phyloP scores from a whole-genome alignment of 805 yeast genomes.

The Brettanomyces anomalus region DNA sequence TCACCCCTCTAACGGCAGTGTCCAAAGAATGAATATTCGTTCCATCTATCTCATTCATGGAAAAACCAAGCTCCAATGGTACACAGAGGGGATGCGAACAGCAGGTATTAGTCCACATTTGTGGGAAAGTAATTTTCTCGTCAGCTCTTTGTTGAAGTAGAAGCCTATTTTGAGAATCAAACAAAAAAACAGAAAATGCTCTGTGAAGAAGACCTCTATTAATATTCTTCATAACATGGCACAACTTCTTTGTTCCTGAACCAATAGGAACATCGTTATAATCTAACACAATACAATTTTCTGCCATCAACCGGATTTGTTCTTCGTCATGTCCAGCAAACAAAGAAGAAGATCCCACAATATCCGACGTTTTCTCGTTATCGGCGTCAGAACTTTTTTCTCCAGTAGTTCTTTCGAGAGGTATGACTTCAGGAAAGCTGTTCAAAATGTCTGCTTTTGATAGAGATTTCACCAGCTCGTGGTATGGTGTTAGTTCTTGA shows the following conservation, averaged over 20 bases:
- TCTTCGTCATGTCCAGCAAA: conserved; percentile 88
- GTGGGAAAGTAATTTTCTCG: conserved; percentile 94
- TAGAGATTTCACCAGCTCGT: conserved; percentile 41
- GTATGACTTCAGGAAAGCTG: conserved; percentile 61
- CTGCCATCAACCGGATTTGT: conserved; percentile 93
- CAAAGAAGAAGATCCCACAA: conserved; percentile 30
- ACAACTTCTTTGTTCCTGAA: conserved; percentile 86
- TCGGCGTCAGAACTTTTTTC: conserved; percentile 32
- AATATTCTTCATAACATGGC: conserved; percentile 84
- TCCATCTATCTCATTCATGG: not conserved
- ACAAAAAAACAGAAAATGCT: conserved; percentile 92
- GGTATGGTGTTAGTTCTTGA: conserved; percentile 1
- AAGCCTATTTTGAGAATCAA: conserved; percentile 66
- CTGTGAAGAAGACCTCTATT: conserved; percentile 83
- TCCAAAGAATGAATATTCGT: conserved; percentile 27
- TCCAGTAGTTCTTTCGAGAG: conserved; percentile 52
- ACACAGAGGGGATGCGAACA: conserved; percentile 95
- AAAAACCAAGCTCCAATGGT: conserved; percentile 65
- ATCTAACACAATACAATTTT: conserved; percentile 88
- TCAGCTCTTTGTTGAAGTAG: conserved; percentile 92
- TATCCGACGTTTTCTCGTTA: conserved; percentile 18
- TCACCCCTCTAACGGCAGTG: conserved; percentile 67
- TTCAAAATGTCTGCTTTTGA: conserved; percentile 39
- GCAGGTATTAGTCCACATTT: conserved; percentile 98
- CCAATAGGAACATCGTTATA: conserved; percentile 83